Percentiles rank a stretch among this genome's conserved stretches.
Evolutionary conservation across 1,284 basidiomycete genomes (phyloP).

Genomic region (Athelia sp.): DNA sequence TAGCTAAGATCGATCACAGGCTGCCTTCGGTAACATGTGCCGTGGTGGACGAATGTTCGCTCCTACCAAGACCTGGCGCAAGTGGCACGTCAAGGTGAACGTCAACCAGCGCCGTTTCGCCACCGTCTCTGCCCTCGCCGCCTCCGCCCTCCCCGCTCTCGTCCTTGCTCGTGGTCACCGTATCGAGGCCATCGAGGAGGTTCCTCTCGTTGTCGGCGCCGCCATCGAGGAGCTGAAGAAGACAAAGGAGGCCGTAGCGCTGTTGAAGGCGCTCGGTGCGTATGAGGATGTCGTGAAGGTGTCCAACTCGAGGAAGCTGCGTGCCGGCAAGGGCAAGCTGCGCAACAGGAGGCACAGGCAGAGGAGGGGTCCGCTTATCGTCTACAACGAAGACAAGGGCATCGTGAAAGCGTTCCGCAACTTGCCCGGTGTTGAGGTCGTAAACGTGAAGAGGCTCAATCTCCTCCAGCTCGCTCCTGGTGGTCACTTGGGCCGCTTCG

Average conservation of each 20-base stretch:
- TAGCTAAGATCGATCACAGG: conserved; percentile 40
- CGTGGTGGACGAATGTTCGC: conserved; percentile 99
- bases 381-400: conserved; percentile 98
- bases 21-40: conserved; percentile 99
- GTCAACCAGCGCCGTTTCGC: conserved; percentile 99
- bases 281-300: conserved; percentile 96
- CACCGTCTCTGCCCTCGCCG: conserved; percentile 95
- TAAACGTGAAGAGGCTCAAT: conserved; percentile 93
- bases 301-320: conserved; percentile 94
- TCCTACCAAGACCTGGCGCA: conserved; percentile 99
- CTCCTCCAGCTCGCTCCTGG: conserved; percentile 99
- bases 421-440: conserved; percentile 96
- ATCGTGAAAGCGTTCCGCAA: conserved; percentile 99
- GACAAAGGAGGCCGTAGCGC: conserved; percentile 96
- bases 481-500: conserved; percentile 98
- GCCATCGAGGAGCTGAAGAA: conserved; percentile 86
- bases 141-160: conserved; percentile 96
- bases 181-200: conserved; percentile 96
- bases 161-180: conserved; percentile 99
- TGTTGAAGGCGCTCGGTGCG: conserved; percentile 90
- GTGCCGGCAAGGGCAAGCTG: conserved; percentile 97
- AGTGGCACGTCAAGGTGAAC: conserved; percentile 99
- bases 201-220: conserved; percentile 88
- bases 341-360: conserved; percentile 97
- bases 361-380: conserved; percentile 95